A percentile compares a stretch with the other conserved stretches of the same genome.
Conservation (phyloP, 148 eudicot species). For the Vaccinium corymbosum region DNA sequence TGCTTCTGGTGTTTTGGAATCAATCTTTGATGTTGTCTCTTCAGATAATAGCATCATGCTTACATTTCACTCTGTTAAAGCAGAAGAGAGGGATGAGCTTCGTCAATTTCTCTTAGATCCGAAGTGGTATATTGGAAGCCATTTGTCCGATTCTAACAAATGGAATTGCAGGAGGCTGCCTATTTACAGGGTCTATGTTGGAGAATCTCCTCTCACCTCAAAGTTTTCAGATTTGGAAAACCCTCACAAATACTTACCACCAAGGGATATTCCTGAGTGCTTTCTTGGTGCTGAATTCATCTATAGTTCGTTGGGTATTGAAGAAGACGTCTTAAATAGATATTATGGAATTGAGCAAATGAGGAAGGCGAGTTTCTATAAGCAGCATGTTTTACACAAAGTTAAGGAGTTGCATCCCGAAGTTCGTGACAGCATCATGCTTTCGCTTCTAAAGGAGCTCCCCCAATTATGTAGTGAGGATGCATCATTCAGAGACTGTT, state of each 20-base stretch:
- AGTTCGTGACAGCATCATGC: constrained; percentile 78
- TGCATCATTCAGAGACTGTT: constrained; percentile 57
- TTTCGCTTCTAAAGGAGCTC: constrained; percentile 72
- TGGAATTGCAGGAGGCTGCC: constrained; percentile 75
- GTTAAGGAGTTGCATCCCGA: constrained; percentile 49
- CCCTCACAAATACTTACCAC: constrained; percentile 70
- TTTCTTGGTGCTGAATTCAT: constrained; percentile 72
- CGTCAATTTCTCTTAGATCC: constrained; percentile 83
- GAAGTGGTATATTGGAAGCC: constrained; percentile 73
- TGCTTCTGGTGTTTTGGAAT: constrained; percentile 61
- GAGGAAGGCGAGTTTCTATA: constrained; percentile 71
- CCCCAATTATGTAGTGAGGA: constrained; percentile 91
- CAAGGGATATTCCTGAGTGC: constrained; percentile 51
- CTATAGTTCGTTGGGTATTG: constrained; percentile 45
- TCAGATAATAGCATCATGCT: constrained; percentile 45
- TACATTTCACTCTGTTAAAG: constrained; percentile 43
- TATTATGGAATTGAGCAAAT: constrained; percentile 72
- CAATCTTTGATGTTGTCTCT: constrained; percentile 64
- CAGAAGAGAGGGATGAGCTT: constrained; percentile 78
- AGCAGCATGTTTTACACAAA: constrained; percentile 58
- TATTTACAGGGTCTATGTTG: constrained; percentile 58
- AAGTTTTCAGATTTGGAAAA: constrained; percentile 68
- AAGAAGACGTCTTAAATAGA: constrained; percentile 66
- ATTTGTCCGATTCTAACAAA: constrained; percentile 55
- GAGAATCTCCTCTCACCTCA: constrained; percentile 42